phyloP scores from a whole-genome alignment of 2,329 filamentous ascomycete species.

The Penicillium sp. region DNA sequence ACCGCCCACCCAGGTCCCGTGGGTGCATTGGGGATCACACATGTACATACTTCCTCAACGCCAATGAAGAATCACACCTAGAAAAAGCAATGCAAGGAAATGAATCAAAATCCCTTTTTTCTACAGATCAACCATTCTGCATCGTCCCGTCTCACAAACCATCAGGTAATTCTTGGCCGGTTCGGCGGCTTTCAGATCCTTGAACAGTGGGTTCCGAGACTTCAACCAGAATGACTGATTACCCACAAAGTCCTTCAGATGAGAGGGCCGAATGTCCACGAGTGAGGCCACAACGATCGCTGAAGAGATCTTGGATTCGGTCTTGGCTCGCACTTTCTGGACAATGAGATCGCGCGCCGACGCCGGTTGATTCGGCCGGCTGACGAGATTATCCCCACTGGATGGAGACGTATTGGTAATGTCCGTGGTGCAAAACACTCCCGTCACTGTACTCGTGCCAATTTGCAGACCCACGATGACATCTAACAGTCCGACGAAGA shows the following conservation, averaged over 20 bases:
- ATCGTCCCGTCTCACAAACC: constrained; percentile 37
- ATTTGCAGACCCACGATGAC: constrained; percentile 70
- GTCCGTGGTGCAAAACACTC: constrained; percentile 46
- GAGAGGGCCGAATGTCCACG: constrained; percentile 35
- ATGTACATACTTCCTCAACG: not conserved
- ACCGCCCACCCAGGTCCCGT: not conserved
- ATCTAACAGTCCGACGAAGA: constrained; percentile 77
- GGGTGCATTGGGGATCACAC: not conserved
- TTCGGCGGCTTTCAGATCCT: constrained; percentile 32
- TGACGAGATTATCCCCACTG: constrained; percentile 14
- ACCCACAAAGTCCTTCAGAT: constrained; percentile 31
- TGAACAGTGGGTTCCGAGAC: constrained; percentile 35
- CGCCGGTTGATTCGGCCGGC: constrained; percentile 21
- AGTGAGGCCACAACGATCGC: constrained; percentile 33
- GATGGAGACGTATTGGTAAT: constrained; percentile 10
- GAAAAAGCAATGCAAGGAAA: not conserved
- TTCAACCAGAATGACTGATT: constrained; percentile 39
- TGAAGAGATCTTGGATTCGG: constrained; percentile 30
- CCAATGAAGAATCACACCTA: not conserved
- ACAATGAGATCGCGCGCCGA: constrained; percentile 29
- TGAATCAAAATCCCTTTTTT: not conserved
- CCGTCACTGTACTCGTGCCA: constrained; percentile 59
- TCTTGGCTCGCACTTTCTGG: constrained; percentile 33
- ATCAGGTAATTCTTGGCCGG: constrained; percentile 38
- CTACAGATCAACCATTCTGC: constrained; percentile 35